Conservation (phyloP, 208 protist species). For the Vickermania ingenoplastis region DNA sequence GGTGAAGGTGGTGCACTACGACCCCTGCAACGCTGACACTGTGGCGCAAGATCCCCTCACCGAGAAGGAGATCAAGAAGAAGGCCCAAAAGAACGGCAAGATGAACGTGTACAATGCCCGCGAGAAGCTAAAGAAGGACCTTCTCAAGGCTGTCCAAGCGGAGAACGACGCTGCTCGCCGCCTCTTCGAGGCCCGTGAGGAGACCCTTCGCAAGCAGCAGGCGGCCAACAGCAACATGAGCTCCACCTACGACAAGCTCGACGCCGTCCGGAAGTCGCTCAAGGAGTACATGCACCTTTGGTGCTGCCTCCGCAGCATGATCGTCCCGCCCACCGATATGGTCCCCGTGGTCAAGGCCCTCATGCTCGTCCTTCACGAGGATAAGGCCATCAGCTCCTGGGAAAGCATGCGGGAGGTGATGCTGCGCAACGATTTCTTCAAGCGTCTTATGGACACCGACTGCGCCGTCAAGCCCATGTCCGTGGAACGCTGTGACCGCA, state of each 20-base stretch:
- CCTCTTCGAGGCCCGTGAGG: conserved; percentile 43
- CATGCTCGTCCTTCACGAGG: conserved; percentile 66
- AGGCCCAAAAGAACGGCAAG: conserved; percentile 22
- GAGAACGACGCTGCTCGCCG: conserved; percentile 36
- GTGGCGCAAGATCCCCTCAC: conserved; percentile 22
- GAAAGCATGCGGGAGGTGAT: conserved; percentile 51
- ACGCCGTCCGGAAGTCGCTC: conserved; percentile 23
- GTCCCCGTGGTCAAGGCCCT: conserved; percentile 29
- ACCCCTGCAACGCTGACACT: conserved; percentile 24
- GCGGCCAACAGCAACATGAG: conserved; percentile 18
- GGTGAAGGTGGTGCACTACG: conserved; percentile 49
- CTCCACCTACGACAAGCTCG: conserved; percentile 30
- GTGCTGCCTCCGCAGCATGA: conserved; percentile 1
- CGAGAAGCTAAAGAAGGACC: conserved; percentile 37
- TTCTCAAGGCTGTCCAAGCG: conserved; percentile 18
- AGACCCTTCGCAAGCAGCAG: conserved; percentile 35
- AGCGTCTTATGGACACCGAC: conserved; percentile 50
- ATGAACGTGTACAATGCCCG: conserved; percentile 43
- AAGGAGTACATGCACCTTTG: conserved; percentile 4
- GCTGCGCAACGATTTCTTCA: conserved; percentile 42
- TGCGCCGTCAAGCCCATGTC: conserved; percentile 62
- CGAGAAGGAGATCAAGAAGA: conserved; percentile 31
- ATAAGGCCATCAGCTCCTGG: conserved; percentile 27
- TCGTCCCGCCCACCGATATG: conserved; percentile 33
- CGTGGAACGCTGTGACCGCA: conserved; percentile 31